Base-by-base conservation (phyloP, 1,284 basidiomycete species). In the Papiliotrema nemorosa region DNA sequence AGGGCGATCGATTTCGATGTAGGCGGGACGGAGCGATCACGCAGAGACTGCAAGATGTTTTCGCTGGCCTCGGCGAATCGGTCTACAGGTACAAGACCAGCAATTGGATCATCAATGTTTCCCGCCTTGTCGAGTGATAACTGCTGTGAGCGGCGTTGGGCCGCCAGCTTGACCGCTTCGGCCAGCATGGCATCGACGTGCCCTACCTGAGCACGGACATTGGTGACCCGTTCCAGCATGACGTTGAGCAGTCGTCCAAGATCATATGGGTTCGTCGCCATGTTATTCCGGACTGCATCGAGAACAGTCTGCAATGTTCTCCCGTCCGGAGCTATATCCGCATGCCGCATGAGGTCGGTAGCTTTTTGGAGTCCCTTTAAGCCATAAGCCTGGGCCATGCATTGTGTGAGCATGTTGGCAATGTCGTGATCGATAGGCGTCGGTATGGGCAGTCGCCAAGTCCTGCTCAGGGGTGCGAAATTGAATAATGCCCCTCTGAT, bases 241-340 rank as follows among this genome's bases (percentile, higher is more conserved):
- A 40, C 40, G 5, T 49, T 38, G 14, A 68, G 55, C 21, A 69
- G 46, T 10, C 49, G 41, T 5, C 62, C 60, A 13, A 71, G 51
- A 6, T 59, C 53, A 0, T 25, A 36, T 10, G 67, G 65, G 13
- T 47, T 38, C 20, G 53, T 37, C 2, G 44, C 31, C 16, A 62
- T 52, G 18, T 49, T 21, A 2, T 21, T 39, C 2, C 51, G 52
- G 3, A 64, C 61, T 38, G 59, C 62, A 24, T 64, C 56, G 31
- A 70, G 52, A 22, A 68, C 51, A 37, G 54, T 48, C 7, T 54
- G 50, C 21, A 71, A 36, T 1, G 69, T 66, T 7, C 47, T 48
- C 16, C 54, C 52, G 50, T 73, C 62, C 2, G 69, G 60, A 16
- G 47, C 26, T 21, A 70, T 52, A 0, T 44, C 14, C 0, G 50